phyloP scores from a whole-genome alignment of 225 moss, liverwort and hornwort genomes.

The Climacium dendroides region DNA sequence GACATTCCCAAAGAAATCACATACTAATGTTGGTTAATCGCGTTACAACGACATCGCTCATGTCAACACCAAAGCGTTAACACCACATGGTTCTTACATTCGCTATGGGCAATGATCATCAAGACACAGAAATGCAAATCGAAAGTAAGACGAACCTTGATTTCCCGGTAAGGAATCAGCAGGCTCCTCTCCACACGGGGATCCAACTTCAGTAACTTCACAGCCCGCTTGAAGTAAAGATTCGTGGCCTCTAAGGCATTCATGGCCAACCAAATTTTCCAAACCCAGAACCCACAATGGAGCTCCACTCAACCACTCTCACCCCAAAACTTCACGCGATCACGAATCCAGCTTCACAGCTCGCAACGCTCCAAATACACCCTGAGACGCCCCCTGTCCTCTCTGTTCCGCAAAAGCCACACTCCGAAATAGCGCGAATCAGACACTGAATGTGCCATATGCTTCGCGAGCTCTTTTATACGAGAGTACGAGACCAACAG shows the following conservation, averaged over 20 bases:
- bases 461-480: not conserved
- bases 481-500: not conserved
- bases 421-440: not conserved
- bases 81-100: not conserved
- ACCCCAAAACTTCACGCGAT: not conserved
- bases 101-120: not conserved
- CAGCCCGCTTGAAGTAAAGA: slow-evolving; percentile 78
- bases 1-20: not conserved
- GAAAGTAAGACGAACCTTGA: slow-evolving; percentile 39
- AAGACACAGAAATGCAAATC: not conserved
- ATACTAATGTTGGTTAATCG: not conserved
- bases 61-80: not conserved
- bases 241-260: slow-evolving; percentile 86
- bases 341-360: not conserved
- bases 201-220: slow-evolving; percentile 66
- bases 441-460: no score
- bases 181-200: slow-evolving; percentile 70
- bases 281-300: not conserved
- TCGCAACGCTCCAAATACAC: not conserved
- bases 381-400: not conserved
- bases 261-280: slow-evolving; percentile 15
- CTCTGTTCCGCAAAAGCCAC: not conserved
- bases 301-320: not conserved
- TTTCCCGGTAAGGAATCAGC: slow-evolving; percentile 86
- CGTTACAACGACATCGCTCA: not conserved